Base-by-base conservation (phyloP, 768 basidiomycete species). In the Macrocybe gigantea region DNA sequence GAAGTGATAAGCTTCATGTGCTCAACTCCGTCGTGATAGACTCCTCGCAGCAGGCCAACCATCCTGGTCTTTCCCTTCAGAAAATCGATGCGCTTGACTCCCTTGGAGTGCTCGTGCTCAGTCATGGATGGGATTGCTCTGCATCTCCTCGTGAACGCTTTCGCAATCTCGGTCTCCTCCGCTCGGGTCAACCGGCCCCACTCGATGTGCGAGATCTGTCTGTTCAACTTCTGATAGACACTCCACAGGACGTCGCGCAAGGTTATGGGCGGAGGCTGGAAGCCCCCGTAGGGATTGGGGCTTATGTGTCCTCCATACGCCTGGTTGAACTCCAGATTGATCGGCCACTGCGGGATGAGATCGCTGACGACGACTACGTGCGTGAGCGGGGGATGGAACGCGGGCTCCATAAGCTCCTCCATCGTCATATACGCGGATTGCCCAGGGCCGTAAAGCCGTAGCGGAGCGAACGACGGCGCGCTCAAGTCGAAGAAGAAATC, bases 71-170 rank as follows among this genome's bases (percentile, higher is more conserved):
- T 72, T 6, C 71, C 74, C 40, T 64, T 48, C 52, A 83, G 62
- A 60, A 76, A 83, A 65, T 85, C 83, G 3, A 85, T 69, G 49
- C 78, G 68, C 64, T 77, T 81, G 12, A 84, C 72, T 0, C 79
- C 80, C 62, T 76, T 72, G 10, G 61, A 66, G 50, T 67, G 58
- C 59, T 77, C 69, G 33, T 64, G 60, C 34, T 64, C 54, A 32
- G 68, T 67, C 41, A 45, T 54, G 11, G 49, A 52, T n/a, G 60
- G 60, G 44, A 60, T 53, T 13, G 58, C 49, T 33, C 59, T 64
- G 53, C 72, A 75, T 44, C 76, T 56, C 47, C 56, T 59, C 41
- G 62, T 62, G 45, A 69, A 77, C 6, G 74, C 70, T 40, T 59
- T 62, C 12, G 66, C 54, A 1, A 75, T 61, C 12, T 50, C 57